Evolutionary conservation across 208 protist species (phyloP).

Genomic region (Trypanosoma avium): DNA sequence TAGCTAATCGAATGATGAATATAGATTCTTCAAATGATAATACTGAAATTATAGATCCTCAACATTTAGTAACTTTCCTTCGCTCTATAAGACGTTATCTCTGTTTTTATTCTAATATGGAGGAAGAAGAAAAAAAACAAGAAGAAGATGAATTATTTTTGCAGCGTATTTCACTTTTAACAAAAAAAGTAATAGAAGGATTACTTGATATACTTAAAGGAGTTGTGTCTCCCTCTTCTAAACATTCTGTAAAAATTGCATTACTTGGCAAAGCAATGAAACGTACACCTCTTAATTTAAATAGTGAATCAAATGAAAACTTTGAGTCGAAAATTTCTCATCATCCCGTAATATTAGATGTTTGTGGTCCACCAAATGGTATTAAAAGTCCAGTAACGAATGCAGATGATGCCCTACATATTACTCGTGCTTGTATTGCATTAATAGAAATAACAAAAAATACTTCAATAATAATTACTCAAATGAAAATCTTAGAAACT

Average conservation of each 20-base stretch:
- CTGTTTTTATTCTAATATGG: too few relatives aligned
- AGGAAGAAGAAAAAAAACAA: background rate
- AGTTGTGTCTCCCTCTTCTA: conserved; percentile 9
- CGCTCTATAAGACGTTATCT: background rate
- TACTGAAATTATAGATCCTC: conserved; percentile 16
- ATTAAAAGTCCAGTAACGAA: conserved; percentile 42
- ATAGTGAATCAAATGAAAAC: background rate
- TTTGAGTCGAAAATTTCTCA: too few relatives aligned
- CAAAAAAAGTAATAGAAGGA: conserved; percentile 8
- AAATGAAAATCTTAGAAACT: conserved; percentile 15
- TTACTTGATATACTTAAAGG: conserved; percentile 5
- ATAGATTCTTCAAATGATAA: background rate
- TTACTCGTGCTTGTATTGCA: conserved; percentile 26
- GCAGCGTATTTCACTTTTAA: conserved; percentile 4
- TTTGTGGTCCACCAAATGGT: conserved; percentile 35
- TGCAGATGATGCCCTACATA: conserved; percentile 34
- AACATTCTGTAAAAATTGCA: conserved; percentile 3
- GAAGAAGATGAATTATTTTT: conserved; percentile 9
- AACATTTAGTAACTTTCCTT: conserved; percentile 11
- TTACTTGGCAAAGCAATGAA: background rate
- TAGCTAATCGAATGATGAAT: conserved; percentile 9
- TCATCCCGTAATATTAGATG: conserved; percentile 32
- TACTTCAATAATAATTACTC: background rate
- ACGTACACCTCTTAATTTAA: background rate
- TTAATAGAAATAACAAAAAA: conserved; percentile 8